Conservation (phyloP, 2,329 filamentous ascomycete genomes). For the Diplocarpon mali region DNA sequence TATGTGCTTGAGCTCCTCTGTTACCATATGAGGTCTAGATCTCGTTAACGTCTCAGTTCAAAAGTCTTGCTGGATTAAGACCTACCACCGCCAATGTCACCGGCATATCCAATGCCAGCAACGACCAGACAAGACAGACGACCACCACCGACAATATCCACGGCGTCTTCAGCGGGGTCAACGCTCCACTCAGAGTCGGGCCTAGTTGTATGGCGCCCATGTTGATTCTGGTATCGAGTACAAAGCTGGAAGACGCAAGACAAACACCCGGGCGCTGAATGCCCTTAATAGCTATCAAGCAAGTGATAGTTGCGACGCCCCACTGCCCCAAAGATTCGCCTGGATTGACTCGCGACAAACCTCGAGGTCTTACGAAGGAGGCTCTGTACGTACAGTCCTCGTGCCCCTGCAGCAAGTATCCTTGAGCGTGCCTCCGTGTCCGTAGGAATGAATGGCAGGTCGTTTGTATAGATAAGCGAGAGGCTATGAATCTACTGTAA, state of each 20-base stretch:
- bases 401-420: too few species aligned
- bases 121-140: conserved; percentile 6
- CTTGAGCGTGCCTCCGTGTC: too few species aligned
- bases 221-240: too few species aligned
- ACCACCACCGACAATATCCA: conserved; percentile 3
- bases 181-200: not conserved
- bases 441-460: too few species aligned
- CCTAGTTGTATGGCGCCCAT: not conserved
- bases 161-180: conserved; percentile 1
- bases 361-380: too few species aligned
- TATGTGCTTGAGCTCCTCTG: not conserved
- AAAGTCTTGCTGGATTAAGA: not conserved
- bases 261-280: too few species aligned
- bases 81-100: not conserved
- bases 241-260: too few species aligned
- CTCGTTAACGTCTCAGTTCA: not conserved
- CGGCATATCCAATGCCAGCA: conserved; percentile 6
- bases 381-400: too few species aligned
- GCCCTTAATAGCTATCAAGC: too few species aligned
- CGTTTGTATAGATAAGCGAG: too few species aligned
- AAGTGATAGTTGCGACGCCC: not conserved
- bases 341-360: too few species aligned
- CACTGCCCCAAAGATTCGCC: not conserved
- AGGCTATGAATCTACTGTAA: too few species aligned
- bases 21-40: not conserved